Percentiles rank a stretch among this genome's conserved stretches.
Conservation (phyloP, 116 monocot genomes). For the Cymodocea nodosa region DNA sequence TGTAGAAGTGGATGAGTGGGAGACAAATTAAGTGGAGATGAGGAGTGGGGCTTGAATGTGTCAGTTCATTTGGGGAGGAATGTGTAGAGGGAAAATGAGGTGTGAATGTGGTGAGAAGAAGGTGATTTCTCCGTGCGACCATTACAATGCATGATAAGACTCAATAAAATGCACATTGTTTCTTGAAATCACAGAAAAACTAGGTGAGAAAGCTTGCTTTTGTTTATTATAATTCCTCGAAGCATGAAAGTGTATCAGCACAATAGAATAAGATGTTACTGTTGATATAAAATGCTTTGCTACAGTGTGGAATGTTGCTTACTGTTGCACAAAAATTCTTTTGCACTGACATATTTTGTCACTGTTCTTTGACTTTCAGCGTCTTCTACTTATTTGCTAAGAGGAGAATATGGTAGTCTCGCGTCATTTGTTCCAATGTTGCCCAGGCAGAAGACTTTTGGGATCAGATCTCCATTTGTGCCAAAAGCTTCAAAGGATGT, state of each 20-base stretch:
- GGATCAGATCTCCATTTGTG: not conserved
- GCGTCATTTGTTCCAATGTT: not conserved
- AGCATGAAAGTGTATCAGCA: not conserved
- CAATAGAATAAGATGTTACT: not conserved
- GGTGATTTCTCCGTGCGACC: too few relatives aligned
- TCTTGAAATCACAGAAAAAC: too few relatives aligned
- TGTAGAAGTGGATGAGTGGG: too few relatives aligned
- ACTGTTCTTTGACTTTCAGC: conserved; percentile 3
- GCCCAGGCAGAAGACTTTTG: not conserved
- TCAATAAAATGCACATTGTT: too few relatives aligned
- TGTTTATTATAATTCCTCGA: not conserved
- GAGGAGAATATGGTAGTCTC: conserved; percentile 5
- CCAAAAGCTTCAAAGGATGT: conserved; percentile 28
- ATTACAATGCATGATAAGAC: too few relatives aligned
- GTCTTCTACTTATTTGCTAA: conserved; percentile 1
- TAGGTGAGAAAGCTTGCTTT: too few relatives aligned
- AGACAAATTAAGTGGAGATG: too few relatives aligned
- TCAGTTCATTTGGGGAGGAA: too few relatives aligned
- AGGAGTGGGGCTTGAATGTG: too few relatives aligned
- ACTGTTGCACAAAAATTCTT: not conserved
- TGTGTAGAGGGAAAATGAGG: too few relatives aligned
- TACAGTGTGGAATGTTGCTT: not conserved
- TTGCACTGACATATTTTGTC: not conserved
- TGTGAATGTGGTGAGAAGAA: too few relatives aligned
- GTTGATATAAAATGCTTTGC: not conserved